Percentiles rank a stretch among this genome's conserved stretches.
These are phyloP conservation scores for Teunomyces funiuensis DNA, from an alignment of 805 yeast genomes.

Conservation along the genomic window DNA sequence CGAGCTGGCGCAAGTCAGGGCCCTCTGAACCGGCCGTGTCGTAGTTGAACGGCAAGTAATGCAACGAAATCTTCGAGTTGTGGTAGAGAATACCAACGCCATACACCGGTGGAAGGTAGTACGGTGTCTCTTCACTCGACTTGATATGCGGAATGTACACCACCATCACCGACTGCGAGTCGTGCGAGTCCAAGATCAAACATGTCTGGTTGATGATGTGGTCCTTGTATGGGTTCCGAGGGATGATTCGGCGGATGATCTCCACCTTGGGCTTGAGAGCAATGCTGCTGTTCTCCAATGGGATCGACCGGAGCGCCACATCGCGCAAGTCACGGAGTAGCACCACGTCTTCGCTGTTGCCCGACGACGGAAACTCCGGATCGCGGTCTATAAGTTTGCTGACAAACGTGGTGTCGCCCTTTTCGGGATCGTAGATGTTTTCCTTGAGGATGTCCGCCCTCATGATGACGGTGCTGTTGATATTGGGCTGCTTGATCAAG, in stretches of 20 bases:
- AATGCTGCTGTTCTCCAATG: slow-evolving; percentile 21
- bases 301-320: slow-evolving; percentile 28
- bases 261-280: slow-evolving; percentile 40
- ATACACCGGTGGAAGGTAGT: slow-evolving; percentile 81
- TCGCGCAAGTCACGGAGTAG: slow-evolving; percentile 37
- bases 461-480: slow-evolving; percentile 86
- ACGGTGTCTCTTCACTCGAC: slow-evolving; percentile 65
- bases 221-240: slow-evolving; percentile 87
- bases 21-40: slow-evolving; percentile 17
- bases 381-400: slow-evolving; percentile 24
- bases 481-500: slow-evolving; percentile 78
- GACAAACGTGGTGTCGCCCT: slow-evolving; percentile 27
- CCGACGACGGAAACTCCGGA: slow-evolving; percentile 35
- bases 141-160: slow-evolving; percentile 78
- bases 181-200: slow-evolving; percentile 37
- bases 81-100: slow-evolving; percentile 71
- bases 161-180: slow-evolving; percentile 48
- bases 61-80: slow-evolving; percentile 57
- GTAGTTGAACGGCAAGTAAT: slow-evolving; percentile 63
- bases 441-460: slow-evolving; percentile 79
- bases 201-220: slow-evolving; percentile 84
- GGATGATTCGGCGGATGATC: slow-evolving; percentile 82
- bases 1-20: slow-evolving; percentile 28
- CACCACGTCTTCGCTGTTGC: slow-evolving; percentile 16
- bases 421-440: slow-evolving; percentile 38